Conservation (phyloP, 2,329 filamentous ascomycete genomes). For the Metarhizium anisopliae region DNA sequence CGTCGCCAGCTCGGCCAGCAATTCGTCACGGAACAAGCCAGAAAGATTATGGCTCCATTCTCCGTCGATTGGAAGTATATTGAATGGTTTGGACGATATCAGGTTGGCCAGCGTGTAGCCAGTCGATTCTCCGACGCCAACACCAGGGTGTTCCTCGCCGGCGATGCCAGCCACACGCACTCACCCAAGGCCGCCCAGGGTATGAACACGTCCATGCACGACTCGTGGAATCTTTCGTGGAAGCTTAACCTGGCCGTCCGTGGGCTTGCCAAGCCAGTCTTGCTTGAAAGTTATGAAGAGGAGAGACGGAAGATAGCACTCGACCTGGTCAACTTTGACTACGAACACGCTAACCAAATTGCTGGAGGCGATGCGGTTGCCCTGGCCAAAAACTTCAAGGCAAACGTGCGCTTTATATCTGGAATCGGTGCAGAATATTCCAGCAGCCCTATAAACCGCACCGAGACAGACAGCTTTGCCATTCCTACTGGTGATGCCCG, state of each 20-base stretch:
- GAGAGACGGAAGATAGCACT: constrained; percentile 55
- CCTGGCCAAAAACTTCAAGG: constrained; percentile 59
- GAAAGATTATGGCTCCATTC: constrained; percentile 51
- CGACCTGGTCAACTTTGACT: constrained; percentile 51
- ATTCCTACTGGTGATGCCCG: constrained; percentile 39
- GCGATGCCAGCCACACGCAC: constrained; percentile 64
- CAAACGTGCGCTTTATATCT: constrained; percentile 65
- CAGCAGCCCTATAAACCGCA: constrained; percentile 41
- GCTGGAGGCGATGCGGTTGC: constrained; percentile 53
- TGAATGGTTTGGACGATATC: constrained; percentile 66
- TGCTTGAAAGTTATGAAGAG: constrained; percentile 53
- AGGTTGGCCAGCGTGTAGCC: constrained; percentile 63
- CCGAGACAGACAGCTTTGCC: constrained; percentile 23
- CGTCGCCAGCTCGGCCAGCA: constrained; percentile 42
- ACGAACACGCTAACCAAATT: constrained; percentile 48
- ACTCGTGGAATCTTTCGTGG: constrained; percentile 52
- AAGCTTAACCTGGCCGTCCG: constrained; percentile 44
- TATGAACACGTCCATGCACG: constrained; percentile 54
- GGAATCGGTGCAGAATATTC: constrained; percentile 58
- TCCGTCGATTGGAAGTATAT: constrained; percentile 48
- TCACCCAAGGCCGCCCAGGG: constrained; percentile 64
- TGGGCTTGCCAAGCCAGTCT: constrained; percentile 41
- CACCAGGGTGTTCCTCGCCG: constrained; percentile 56
- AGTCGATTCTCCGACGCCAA: constrained; percentile 57
- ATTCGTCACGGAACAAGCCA: constrained; percentile 61